Base-by-base conservation (phyloP, 805 yeast species). In the Candida multigemmis region DNA sequence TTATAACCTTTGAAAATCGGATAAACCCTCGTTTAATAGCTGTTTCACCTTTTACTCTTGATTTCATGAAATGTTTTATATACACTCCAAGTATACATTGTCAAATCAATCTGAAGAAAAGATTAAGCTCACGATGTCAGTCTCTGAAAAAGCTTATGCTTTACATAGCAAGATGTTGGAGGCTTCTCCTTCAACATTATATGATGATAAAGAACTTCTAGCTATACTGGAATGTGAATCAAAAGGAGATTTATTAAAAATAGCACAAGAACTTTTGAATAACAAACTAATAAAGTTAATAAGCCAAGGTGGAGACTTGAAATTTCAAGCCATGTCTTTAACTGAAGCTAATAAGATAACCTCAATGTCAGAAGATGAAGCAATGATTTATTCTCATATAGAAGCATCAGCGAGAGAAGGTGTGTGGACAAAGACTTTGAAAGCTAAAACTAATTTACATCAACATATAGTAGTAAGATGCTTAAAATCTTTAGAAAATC, bases 361-460 rank as follows among this genome's bases (percentile, higher is more conserved):
- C 14, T 67, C 74, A 20, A 86, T 89, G 96, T 48, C 70, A 6
- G 70, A 77, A 16, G 98, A 91, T 43, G 97, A 91, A 54, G 78
- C 87, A 14, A 72, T 89, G 71, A 80, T 89, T 15, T 89, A 89
- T 48, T 77, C 91, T 1, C 79, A 86, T 44, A 89, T 89, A 37
- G 94, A 84, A 44, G 93, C 94, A 0, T 71, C 93, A 6, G 94
- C 91, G 4, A 66, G 97, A 51, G 96, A 87, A 54, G 96, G 96
- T 23, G 85, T 87, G 28, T 87, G 96, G 96, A 81, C 94, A 8
- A 85, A 84, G 55, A 83, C 94, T 6, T 73, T 87, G 40, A 83
- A 83, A 47, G 84, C 87, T 7, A 77, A 79, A 45, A 82, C 96
- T 9, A 86, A 86, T 43, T 57, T 87, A 34, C 96, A 87, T 50